phyloP scores from a whole-genome alignment of 108 stramenopile species.

The Nitzschia sp. region DNA sequence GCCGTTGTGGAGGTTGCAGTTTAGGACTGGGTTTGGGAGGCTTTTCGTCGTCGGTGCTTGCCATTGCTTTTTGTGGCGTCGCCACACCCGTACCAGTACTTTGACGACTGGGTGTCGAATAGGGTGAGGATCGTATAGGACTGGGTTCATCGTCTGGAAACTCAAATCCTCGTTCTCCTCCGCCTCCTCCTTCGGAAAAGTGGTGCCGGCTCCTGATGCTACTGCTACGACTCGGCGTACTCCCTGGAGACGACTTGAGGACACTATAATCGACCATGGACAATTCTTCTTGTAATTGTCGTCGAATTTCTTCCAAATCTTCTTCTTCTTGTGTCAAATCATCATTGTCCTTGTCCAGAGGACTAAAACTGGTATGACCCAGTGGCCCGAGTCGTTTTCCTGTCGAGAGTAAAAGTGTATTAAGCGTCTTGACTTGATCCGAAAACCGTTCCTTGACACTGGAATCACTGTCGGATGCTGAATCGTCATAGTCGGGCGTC shows the following conservation, averaged over 20 bases:
- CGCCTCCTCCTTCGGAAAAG: background rate
- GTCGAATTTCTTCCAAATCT: constrained; percentile 28
- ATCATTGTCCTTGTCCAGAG: constrained; percentile 27
- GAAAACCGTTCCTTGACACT: constrained; percentile 38
- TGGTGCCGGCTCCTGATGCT: background rate
- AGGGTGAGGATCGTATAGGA: too few relatives aligned
- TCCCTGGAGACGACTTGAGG: background rate
- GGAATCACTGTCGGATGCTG: constrained; percentile 28
- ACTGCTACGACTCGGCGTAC: too few relatives aligned
- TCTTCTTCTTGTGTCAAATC: constrained; percentile 30
- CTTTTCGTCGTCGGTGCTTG: too few relatives aligned
- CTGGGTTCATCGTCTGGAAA: background rate
- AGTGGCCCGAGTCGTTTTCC: constrained; percentile 23
- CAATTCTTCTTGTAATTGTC: constrained; percentile 27
- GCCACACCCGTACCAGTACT: too few relatives aligned
- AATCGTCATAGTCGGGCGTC: background rate
- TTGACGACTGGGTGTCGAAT: too few relatives aligned
- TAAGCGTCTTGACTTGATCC: constrained; percentile 31
- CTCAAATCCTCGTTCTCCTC: too few relatives aligned
- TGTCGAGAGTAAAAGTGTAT: constrained; percentile 29
- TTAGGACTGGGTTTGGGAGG: too few relatives aligned
- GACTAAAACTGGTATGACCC: constrained; percentile 11
- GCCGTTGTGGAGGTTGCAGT: too few relatives aligned
- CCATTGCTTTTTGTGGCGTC: too few relatives aligned
- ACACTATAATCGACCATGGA: constrained; percentile 26